phyloP scores from a whole-genome alignment of 495 filamentous ascomycete genomes.

The Massariosphaeria phaeospora region DNA sequence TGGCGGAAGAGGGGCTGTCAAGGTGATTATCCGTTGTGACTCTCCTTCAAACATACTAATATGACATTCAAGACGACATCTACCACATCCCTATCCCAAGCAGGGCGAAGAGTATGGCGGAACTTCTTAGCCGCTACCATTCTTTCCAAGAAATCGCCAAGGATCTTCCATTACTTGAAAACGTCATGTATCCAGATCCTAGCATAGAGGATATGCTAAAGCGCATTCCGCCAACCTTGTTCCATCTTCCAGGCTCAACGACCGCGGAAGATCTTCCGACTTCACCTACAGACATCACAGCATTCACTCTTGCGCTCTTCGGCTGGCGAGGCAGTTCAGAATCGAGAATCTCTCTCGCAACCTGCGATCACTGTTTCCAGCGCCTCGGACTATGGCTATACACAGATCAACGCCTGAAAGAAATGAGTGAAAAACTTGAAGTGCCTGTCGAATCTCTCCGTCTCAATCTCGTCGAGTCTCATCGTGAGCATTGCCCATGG shows the following conservation, averaged over 20 bases:
- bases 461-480: conserved; percentile 37
- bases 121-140: conserved; percentile 35
- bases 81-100: conserved; percentile 40
- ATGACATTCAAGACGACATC: conserved; percentile 36
- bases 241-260: conserved; percentile 12
- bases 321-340: conserved; percentile 77
- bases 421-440: conserved; percentile 36
- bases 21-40: conserved; percentile 47
- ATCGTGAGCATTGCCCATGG: conserved; percentile 45
- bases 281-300: conserved; percentile 49
- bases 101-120: conserved; percentile 32
- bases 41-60: not conserved
- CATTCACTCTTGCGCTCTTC: conserved; percentile 71
- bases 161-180: conserved; percentile 17
- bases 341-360: conserved; percentile 60
- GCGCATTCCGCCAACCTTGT: conserved; percentile 20
- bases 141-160: conserved; percentile 30
- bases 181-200: conserved; percentile 22
- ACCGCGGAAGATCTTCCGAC: conserved; percentile 38
- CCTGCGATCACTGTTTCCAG: conserved; percentile 79
- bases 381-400: conserved; percentile 94
- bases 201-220: not conserved
- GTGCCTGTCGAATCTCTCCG: conserved; percentile 39
- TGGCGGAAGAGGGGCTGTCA: conserved; percentile 84
- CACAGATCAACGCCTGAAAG: conserved; percentile 23